Conservation (phyloP, 495 filamentous ascomycete species). For the Annulohypoxylon maeteangense region DNA sequence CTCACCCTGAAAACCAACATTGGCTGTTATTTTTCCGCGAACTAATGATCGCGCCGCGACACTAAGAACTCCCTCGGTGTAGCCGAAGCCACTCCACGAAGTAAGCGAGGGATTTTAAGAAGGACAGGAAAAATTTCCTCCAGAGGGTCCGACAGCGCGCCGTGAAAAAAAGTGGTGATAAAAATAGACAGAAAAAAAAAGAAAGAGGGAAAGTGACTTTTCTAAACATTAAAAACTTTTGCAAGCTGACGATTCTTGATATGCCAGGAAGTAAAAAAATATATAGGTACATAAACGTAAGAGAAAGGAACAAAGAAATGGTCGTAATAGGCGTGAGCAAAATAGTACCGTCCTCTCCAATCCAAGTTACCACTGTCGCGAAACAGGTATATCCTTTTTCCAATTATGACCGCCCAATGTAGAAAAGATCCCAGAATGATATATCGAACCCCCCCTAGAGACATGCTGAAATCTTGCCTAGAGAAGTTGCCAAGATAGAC, state of each 20-base stretch:
- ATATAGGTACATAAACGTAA: constrained; percentile 31
- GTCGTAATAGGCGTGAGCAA: constrained; percentile 36
- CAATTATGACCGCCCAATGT: constrained; percentile 24
- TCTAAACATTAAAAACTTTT: constrained; percentile 8
- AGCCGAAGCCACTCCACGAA: constrained; percentile 38
- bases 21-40: constrained; percentile 24
- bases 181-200: constrained; percentile 12
- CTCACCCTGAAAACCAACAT: constrained; percentile 36
- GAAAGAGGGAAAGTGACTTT: constrained; percentile 13
- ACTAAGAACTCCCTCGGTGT: constrained; percentile 38
- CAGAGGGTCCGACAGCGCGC: not conserved
- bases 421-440: constrained; percentile 14
- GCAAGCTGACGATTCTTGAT: constrained; percentile 19
- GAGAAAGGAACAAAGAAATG: constrained; percentile 26
- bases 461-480: constrained; percentile 6
- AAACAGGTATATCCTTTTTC: constrained; percentile 38
- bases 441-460: constrained; percentile 5
- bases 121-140: constrained; percentile 15
- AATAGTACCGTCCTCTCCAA: constrained; percentile 28
- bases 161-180: constrained; percentile 11
- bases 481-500: constrained; percentile 13
- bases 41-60: constrained; percentile 28
- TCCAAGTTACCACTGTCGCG: constrained; percentile 26
- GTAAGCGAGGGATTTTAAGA: constrained; percentile 38
- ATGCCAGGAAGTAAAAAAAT: constrained; percentile 22